A percentile compares a stretch with the other conserved stretches of the same genome.
These are phyloP conservation scores for Trichosanthes cucumerina DNA, from an alignment of 306 rosid genomes.

Conservation along the genomic window DNA sequence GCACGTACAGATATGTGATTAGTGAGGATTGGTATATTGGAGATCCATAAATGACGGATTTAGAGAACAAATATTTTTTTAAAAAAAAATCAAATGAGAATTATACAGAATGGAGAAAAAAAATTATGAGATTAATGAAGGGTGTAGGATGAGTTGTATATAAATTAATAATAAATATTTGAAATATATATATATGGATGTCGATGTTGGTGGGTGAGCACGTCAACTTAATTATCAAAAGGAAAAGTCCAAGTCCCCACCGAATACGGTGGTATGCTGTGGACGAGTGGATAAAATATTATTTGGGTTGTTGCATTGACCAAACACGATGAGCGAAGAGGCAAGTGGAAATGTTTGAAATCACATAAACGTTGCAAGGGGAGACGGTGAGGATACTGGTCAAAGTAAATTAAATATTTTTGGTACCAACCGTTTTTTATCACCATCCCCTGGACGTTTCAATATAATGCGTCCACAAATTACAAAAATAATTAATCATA, in stretches of 20 bases:
- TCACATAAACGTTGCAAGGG: not conserved
- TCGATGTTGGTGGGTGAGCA: not conserved
- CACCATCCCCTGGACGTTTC: not conserved
- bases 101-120: no score
- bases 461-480: not conserved
- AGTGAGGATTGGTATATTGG: no score
- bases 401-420: not conserved
- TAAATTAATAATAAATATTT: no score
- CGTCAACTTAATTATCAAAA: not conserved
- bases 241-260: not conserved
- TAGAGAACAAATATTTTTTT: no score
- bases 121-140: no score
- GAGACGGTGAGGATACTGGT: not conserved
- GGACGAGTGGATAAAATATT: not conserved
- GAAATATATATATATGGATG: no score
- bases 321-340: not conserved
- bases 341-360: not conserved
- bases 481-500: not conserved
- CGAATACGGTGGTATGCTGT: not conserved
- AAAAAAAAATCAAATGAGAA: no score
- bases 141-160: no score
- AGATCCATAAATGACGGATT: no score
- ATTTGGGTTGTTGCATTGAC: not conserved
- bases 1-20: no score
- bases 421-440: not conserved